Evolutionary conservation across 1,284 basidiomycete genomes (phyloP), one percentile per base, ranked within the genome.

Genomic region (Cutaneotrichosporon curvatum): DNA sequence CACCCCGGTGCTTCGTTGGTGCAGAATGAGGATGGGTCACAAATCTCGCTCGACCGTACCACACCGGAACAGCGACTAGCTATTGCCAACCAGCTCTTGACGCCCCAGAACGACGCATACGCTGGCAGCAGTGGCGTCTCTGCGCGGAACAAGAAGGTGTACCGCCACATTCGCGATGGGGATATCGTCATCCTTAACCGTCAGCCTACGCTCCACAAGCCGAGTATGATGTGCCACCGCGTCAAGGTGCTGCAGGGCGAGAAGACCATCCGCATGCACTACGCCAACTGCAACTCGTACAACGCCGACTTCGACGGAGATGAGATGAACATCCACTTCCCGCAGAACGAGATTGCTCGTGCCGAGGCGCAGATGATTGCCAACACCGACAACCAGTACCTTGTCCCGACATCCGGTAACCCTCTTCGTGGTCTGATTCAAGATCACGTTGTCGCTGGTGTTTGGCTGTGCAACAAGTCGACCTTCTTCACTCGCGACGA

Each of bases 241-340:
- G 95, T 94, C 20, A 84, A 85, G 54, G 87, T 98, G 15, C 73
- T 99, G 53, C 81, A 83, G 51, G 95, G 94, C 39, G 95, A 99
- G 73, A 96, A 96, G 77, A 98, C 95, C 1, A 98, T 99, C 70
- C 82, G 95, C 25, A 96, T 99, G 94, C 95, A 99, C 76, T 98
- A 99, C 67, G 95, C 95, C 40, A 98, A 98, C 67, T 98, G 95
- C 75, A 97, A 97, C 72, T 97, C 94, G 5, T 98, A 98, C 73
- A 98, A 98, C 64, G 95, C 95, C 68, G 95, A 99, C 74, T 99
- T 99, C 68, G 95, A 99, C 67, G 95, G 95, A 61, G 95, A 99
- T 75, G 90, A 98, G 73, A 98, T 98, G 94, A 98, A 98, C 74
- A 92, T 98, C 55, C 94, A 98, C 75, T 98, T 98, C 65, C 91